These are phyloP conservation scores for Colletotrichum sublineola DNA, from an alignment of 2,329 filamentous ascomycete species.

Conservation along the genomic window DNA sequence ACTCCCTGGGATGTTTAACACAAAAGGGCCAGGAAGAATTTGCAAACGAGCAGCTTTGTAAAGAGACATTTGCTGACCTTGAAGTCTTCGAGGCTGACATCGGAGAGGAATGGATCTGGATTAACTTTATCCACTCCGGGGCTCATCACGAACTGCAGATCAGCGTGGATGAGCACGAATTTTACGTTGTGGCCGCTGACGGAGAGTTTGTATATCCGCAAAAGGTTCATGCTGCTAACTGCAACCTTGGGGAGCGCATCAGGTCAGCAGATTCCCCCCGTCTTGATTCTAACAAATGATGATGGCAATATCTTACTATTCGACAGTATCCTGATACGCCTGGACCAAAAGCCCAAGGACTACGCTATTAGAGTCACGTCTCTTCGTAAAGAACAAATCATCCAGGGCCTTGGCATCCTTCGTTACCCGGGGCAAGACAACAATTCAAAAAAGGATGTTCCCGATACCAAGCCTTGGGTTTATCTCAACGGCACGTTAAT, in stretches of 20 bases:
- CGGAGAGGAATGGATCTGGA: constrained; percentile 35
- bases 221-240: constrained; percentile 31
- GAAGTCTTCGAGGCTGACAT: constrained; percentile 26
- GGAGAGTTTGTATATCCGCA: constrained; percentile 34
- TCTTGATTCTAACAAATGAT: neutral
- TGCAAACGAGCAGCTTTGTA: constrained; percentile 17
- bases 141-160: constrained; percentile 37
- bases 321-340: constrained; percentile 18
- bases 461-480: constrained; percentile 28
- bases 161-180: constrained; percentile 34
- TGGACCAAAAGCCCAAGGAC: constrained; percentile 23
- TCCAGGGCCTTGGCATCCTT: constrained; percentile 32
- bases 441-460: constrained; percentile 3
- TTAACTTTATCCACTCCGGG: constrained; percentile 38
- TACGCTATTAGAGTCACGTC: constrained; percentile 28
- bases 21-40: constrained; percentile 25
- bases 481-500: constrained; percentile 27
- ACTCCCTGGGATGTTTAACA: constrained; percentile 19
- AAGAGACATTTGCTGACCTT: constrained; percentile 29
- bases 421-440: constrained; percentile 23
- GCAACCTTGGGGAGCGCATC: constrained; percentile 36
- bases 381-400: constrained; percentile 30
- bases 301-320: neutral
- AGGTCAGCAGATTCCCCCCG: neutral
- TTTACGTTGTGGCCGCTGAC: constrained; percentile 30